Percentiles rank a stretch among this genome's conserved stretches.
phyloP scores from a whole-genome alignment of 2,329 filamentous ascomycete species.

The Colletotrichum echinochloae region DNA sequence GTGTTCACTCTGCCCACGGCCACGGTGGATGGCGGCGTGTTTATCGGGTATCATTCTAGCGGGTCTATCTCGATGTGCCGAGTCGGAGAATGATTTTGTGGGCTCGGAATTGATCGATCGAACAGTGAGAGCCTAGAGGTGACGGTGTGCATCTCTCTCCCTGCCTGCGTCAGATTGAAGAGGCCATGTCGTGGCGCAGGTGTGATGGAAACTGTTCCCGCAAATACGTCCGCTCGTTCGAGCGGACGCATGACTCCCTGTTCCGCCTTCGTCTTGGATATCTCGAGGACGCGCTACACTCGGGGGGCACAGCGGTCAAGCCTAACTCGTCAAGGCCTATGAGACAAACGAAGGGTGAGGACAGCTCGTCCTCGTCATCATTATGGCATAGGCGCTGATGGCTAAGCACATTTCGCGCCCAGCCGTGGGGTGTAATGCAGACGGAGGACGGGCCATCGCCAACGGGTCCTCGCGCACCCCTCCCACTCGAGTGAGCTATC shows the following conservation, averaged over 20 bases:
- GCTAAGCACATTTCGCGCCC: background rate
- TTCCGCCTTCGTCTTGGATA: background rate
- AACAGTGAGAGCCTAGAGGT: slow-evolving; percentile 27
- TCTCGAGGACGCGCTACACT: background rate
- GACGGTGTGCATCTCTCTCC: background rate
- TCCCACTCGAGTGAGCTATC: no score
- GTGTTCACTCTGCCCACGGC: background rate
- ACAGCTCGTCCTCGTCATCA: background rate
- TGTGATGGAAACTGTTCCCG: background rate
- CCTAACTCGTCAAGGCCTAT: background rate
- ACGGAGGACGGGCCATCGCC: background rate
- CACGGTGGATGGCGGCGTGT: background rate
- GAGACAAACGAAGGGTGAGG: background rate
- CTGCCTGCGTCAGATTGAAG: background rate
- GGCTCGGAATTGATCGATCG: no score
- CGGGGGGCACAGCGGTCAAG: background rate
- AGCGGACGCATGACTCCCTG: slow-evolving; percentile 1
- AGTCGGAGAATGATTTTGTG: no score
- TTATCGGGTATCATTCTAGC: slow-evolving; percentile 2
- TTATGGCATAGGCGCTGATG: background rate
- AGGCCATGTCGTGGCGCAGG: background rate
- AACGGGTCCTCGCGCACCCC: background rate
- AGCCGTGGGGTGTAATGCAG: background rate
- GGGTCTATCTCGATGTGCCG: slow-evolving; percentile 1
- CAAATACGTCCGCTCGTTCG: background rate